Base-by-base conservation (phyloP, 495 filamentous ascomycete genomes). In the Neurospora sp. region DNA sequence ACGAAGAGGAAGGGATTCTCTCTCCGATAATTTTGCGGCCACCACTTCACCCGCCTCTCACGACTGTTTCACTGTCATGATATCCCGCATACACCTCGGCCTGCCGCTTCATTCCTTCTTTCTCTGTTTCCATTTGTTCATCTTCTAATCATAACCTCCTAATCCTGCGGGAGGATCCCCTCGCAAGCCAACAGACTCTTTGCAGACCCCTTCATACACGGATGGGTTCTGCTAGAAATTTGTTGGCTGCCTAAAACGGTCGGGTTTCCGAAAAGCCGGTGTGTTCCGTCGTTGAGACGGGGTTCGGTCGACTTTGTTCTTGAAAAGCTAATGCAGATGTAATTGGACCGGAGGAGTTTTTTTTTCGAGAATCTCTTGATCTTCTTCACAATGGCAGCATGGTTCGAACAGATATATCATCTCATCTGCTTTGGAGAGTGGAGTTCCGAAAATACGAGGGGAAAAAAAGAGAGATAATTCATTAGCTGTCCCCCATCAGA, bases 1-100 rank as follows among this genome's bases (percentile, higher is more conserved):
- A 92, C 92, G 85, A 92, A 90, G 86, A 89, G 93, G 85, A 98
- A 98, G 92, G 96, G 96, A 66, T 99, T 99, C 88, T 99, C 96
- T 70, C 90, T 99, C 77, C 94, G 95, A 85, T 96, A 94, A 87
- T 78, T 80, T 72, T 66, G 73, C 72, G 69, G 75, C 69, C 69
- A 76, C 73, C 45, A 73, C 75, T 38, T 48, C 37, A 73, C 69
- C 70, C 69, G 70, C 71, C 66, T 74, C 77, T 74, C 83, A 85
- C 81, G 84, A 84, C 81, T 78, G 81, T 81, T 79, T 79, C 78
- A 81, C 78, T 80, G 75, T 83, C 79, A 86, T 84, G 84, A 85
- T 81, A 80, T 79, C 84, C 54, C 54, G 28, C 77, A 78, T 79
- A 81, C 80, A 84, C 82, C 84, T 85, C 84, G 84, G 82, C 83